Evolutionary conservation across 1,139 yeast species (phyloP).

Genomic region (Blastobotrys petasosporus): DNA sequence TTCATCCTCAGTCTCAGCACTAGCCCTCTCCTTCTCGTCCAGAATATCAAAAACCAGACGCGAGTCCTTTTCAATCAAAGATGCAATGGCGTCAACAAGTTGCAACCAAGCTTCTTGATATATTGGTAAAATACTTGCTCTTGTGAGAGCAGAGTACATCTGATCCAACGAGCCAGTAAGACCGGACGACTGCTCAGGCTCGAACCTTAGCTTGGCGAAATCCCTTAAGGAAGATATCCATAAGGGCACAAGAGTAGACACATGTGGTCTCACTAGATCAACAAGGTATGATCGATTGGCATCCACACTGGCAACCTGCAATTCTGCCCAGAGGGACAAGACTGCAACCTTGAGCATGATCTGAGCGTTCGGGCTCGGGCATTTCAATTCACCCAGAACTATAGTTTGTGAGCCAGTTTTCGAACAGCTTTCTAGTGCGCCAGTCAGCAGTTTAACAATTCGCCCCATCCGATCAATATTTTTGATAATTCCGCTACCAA

Average conservation of each 20-base stretch:
- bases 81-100: conserved; percentile 69
- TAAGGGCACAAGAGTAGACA: conserved; percentile 56
- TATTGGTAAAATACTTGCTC: conserved; percentile 38
- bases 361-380: conserved; percentile 39
- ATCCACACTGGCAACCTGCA: conserved; percentile 46
- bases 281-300: conserved; percentile 34
- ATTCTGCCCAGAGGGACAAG: conserved; percentile 83
- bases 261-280: conserved; percentile 53
- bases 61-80: conserved; percentile 51
- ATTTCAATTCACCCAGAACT: conserved; percentile 40
- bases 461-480: conserved; percentile 48
- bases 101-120: conserved; percentile 74
- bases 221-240: conserved; percentile 79
- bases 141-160: conserved; percentile 31
- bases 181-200: conserved; percentile 40
- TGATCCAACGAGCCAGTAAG: conserved; percentile 30
- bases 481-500: conserved; percentile 50
- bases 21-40: conserved; percentile 31
- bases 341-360: conserved; percentile 64
- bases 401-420: conserved; percentile 31
- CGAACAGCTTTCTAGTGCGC: conserved; percentile 54
- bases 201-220: conserved; percentile 61
- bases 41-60: conserved; percentile 40
- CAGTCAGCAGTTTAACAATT: conserved; percentile 60
- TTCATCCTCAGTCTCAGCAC: conserved; percentile 16